Evolutionary conservation across 495 filamentous ascomycete species (phyloP).

Genomic region (Hypoxylon cercidicola): DNA sequence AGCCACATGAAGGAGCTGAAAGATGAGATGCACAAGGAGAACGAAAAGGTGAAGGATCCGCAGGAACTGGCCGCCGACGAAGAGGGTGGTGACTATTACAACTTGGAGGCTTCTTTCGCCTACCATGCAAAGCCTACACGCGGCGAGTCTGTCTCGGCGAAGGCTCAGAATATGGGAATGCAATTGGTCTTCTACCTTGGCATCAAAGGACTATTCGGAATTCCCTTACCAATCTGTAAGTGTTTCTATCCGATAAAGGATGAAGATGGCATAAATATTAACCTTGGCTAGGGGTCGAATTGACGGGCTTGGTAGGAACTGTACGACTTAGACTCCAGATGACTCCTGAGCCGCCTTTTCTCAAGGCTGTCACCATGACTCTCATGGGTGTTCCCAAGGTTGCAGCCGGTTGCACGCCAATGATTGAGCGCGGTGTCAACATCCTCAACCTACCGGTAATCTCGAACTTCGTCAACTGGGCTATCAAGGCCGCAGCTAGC

Average conservation of each 20-base stretch:
- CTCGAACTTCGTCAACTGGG: slow-evolving; percentile 96
- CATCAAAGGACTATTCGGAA: slow-evolving; percentile 84
- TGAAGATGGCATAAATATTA: slow-evolving; percentile 2
- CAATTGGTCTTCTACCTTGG: slow-evolving; percentile 93
- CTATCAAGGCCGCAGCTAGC: slow-evolving; percentile 84
- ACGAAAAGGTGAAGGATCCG: slow-evolving; percentile 82
- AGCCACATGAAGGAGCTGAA: slow-evolving; percentile 81
- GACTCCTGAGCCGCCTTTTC: slow-evolving; percentile 87
- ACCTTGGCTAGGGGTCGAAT: slow-evolving; percentile 68
- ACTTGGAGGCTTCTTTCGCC: slow-evolving; percentile 90
- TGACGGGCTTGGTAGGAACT: slow-evolving; percentile 87
- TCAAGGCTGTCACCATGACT: slow-evolving; percentile 92
- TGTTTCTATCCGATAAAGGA: neutral
- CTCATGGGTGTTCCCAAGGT: slow-evolving; percentile 93
- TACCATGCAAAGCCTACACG: slow-evolving; percentile 86
- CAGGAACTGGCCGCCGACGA: slow-evolving; percentile 90
- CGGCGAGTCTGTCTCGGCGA: slow-evolving; percentile 70
- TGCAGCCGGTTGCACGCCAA: slow-evolving; percentile 88
- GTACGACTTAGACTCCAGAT: slow-evolving; percentile 83
- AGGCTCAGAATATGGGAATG: slow-evolving; percentile 94
- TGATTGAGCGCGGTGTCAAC: slow-evolving; percentile 89
- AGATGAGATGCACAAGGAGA: slow-evolving; percentile 77
- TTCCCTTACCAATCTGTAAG: slow-evolving; percentile 83
- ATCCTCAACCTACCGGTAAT: slow-evolving; percentile 92
- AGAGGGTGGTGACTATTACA: slow-evolving; percentile 93